Conservation (phyloP, 768 basidiomycete genomes). For the Mycena metata region DNA sequence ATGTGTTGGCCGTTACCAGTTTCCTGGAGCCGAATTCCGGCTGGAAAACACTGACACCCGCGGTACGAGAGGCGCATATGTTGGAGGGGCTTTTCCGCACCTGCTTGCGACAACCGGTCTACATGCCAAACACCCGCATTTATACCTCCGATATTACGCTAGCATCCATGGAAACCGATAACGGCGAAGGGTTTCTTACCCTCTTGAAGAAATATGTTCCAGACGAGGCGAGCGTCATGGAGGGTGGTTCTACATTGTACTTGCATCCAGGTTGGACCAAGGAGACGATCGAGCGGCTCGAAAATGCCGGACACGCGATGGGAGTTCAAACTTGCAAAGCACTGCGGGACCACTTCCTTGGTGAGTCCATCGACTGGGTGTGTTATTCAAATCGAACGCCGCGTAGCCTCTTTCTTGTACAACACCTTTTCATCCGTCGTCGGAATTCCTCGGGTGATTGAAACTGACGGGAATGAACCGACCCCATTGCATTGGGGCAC, state of each 20-base stretch:
- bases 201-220: conserved; percentile 24
- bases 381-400: conserved; percentile 10
- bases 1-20: conserved; percentile 20
- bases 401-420: conserved; percentile 22
- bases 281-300: conserved; percentile 23
- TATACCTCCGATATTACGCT: conserved; percentile 25
- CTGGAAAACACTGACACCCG: conserved; percentile 25
- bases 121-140: conserved; percentile 14
- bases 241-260: conserved; percentile 13
- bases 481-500: conserved; percentile 22
- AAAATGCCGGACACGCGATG: conserved; percentile 22
- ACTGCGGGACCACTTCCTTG: conserved; percentile 23
- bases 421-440: conserved; percentile 17
- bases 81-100: conserved; percentile 25
- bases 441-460: conserved; percentile 13
- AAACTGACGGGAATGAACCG: conserved; percentile 8
- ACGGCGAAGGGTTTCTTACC: conserved; percentile 19
- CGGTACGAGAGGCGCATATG: conserved; percentile 25
- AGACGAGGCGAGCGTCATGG: conserved; percentile 8
- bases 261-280: conserved; percentile 22
- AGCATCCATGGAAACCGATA: conserved; percentile 20
- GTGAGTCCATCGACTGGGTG: conserved; percentile 20
- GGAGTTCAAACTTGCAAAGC: conserved; percentile 17
- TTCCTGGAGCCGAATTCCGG: conserved; percentile 22
- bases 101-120: conserved; percentile 17